Conservation (phyloP, 371 early-diverging fungal species). For the Saksenaea vasiformis region DNA sequence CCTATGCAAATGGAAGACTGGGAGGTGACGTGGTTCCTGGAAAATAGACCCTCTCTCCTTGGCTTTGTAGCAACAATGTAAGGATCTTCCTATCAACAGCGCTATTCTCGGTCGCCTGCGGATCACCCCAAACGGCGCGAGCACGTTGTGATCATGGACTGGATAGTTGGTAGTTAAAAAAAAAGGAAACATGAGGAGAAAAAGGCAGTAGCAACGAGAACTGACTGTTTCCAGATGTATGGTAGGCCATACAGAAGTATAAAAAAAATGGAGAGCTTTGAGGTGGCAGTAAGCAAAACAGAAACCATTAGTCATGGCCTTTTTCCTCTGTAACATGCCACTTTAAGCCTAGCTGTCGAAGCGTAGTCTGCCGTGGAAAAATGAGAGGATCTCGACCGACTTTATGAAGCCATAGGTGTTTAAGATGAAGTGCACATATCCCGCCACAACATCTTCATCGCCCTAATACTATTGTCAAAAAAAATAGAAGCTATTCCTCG, state of each 20-base stretch:
- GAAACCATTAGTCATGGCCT: background rate
- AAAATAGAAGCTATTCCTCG: too few species aligned
- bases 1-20: too few species aligned
- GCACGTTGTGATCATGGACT: background rate
- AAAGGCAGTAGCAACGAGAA: background rate
- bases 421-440: background rate
- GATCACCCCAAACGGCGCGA: background rate
- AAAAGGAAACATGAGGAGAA: background rate
- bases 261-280: background rate
- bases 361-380: conserved; percentile 9
- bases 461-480: background rate
- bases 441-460: conserved; percentile 10
- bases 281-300: too few species aligned
- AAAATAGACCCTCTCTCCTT: background rate
- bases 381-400: background rate
- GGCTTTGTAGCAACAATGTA: background rate
- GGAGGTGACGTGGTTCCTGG: too few species aligned
- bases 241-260: background rate
- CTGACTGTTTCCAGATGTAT: background rate
- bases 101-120: background rate
- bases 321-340: background rate
- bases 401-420: conserved; percentile 6
- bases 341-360: conserved; percentile 1
- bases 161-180: background rate
- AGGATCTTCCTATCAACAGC: background rate